Conservation (phyloP, 352 stramenopile species). For the Pythium sukuiense region DNA sequence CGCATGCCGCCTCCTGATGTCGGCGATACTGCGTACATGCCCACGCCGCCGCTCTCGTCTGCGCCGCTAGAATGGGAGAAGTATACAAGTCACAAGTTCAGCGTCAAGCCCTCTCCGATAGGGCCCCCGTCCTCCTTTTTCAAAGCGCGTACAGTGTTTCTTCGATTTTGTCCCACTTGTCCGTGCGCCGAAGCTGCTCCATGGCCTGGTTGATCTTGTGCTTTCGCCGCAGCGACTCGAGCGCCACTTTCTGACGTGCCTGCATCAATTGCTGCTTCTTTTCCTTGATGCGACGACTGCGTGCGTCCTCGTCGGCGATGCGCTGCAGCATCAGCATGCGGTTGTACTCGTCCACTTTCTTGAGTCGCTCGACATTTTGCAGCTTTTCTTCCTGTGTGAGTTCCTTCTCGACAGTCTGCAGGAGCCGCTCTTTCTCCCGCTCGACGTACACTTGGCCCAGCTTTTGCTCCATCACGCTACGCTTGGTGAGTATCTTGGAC, state of each 20-base stretch:
- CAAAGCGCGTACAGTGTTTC: constrained; percentile 66
- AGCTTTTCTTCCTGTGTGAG: constrained; percentile 57
- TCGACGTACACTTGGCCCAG: constrained; percentile 36
- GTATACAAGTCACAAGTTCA: constrained; percentile 11
- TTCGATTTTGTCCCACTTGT: constrained; percentile 82
- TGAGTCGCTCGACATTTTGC: constrained; percentile 72
- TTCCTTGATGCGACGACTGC: constrained; percentile 58
- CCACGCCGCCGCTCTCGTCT: constrained; percentile 8
- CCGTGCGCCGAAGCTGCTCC: constrained; percentile 57
- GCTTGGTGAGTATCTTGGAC: constrained; percentile 41
- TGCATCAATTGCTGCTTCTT: constrained; percentile 59
- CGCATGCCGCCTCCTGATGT: constrained; percentile 1
- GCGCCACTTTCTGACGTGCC: constrained; percentile 59
- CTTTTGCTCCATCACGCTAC: constrained; percentile 41
- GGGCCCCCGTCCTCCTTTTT: constrained; percentile 12
- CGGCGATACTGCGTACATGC: constrained; percentile 4
- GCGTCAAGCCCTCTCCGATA: background rate
- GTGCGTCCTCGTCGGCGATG: constrained; percentile 61
- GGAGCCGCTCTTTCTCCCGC: constrained; percentile 43
- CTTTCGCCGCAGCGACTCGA: constrained; percentile 66
- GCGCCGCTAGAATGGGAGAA: constrained; percentile 13
- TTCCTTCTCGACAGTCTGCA: constrained; percentile 58
- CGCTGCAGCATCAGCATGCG: constrained; percentile 52
- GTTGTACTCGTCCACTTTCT: constrained; percentile 70
- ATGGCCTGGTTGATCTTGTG: constrained; percentile 67